phyloP scores from a whole-genome alignment of 331 rosid species.

The Malus hybrid region DNA sequence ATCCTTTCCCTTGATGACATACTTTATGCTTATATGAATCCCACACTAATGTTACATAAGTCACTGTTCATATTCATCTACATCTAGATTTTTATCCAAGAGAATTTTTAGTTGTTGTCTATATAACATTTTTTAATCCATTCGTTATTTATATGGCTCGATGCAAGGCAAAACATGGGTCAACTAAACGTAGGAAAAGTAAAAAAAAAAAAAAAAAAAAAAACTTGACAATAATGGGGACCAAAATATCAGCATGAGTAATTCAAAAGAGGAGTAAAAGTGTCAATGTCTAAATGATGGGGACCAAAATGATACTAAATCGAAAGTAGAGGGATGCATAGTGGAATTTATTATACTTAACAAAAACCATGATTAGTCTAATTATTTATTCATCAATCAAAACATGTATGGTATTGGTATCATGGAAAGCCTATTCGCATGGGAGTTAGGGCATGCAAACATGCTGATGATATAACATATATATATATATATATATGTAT shows the following conservation, averaged over 20 bases:
- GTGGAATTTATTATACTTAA: background rate
- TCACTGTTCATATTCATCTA: background rate
- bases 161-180: background rate
- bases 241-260: too few relatives aligned
- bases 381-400: too few relatives aligned
- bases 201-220: too few relatives aligned
- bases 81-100: background rate
- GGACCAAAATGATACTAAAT: background rate
- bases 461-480: background rate
- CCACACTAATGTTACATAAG: too few relatives aligned
- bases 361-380: background rate
- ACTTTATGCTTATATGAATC: background rate
- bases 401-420: too few relatives aligned
- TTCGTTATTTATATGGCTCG: background rate
- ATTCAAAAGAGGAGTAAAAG: background rate
- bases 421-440: background rate
- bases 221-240: too few relatives aligned
- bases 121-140: background rate
- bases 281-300: background rate
- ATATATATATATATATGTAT: too few relatives aligned
- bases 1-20: background rate
- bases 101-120: background rate
- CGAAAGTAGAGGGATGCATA: background rate
- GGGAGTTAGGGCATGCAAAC: background rate
- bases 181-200: too few relatives aligned